Evolutionary conservation across 2,329 filamentous ascomycete genomes (phyloP), one percentile per base, ranked within the genome.

Genomic region (Paracoccidioides brasiliensis): DNA sequence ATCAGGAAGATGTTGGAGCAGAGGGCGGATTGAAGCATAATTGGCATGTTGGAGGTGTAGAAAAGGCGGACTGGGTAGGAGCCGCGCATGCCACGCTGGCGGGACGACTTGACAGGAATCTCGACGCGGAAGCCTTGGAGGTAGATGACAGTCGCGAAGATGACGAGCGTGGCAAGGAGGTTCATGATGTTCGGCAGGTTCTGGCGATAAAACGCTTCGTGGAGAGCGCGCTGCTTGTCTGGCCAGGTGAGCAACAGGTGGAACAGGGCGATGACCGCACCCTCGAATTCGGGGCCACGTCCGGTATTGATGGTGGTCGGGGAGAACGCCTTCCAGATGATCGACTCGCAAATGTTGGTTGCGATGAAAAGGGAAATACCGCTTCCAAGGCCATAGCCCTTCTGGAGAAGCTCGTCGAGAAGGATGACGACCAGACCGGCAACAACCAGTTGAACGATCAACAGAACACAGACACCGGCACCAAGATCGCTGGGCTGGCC

Each of bases 41-140:
- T 98, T 70, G 93, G 93, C 94, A 98, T 98, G 86, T 98, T 98
- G 73, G 90, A 96, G 71, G 93, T 98, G 80, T 98, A 98, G 84
- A 98, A 98, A 58, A 98, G 88, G 69, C 94, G 91, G 73, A 98
- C 84, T 67, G 93, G 93, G 82, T 97, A 98, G 43, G 90, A 95
- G 69, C 91, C 94, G 68, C 93, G 91, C 72, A 95, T 93, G 75
- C 93, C 93, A 80, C 93, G 90, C 82, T 98, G 93, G 77, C 93
- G 90, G 66, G 90, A 91, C 58, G 90, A 96, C 85, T 98, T 98
- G 81, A 98, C 93, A 60, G 94, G 94, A 70, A 98, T 98, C 79
- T 98, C 93, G 70, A 98, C 93, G 64, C 93, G 93, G 89, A 98
- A 97, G 63, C 93, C 91, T 78, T 95, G 89, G 61, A 95, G 90